Conservation (phyloP, 2,329 filamentous ascomycete species). For the Trichoderma hamatum region DNA sequence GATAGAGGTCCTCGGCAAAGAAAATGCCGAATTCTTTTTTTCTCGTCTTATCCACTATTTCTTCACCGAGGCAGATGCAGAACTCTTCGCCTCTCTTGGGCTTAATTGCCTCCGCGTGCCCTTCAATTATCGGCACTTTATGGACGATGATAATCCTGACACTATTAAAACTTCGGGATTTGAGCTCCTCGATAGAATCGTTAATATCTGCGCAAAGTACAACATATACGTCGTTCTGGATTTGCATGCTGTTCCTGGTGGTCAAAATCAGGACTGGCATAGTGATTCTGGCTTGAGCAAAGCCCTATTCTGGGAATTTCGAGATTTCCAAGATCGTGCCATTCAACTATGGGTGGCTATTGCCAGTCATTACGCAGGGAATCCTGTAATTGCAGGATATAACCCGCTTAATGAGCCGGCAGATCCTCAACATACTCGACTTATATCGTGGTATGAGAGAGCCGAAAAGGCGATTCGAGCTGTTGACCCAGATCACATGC, state of each 20-base stretch:
- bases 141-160: neutral
- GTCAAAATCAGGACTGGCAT: constrained; percentile 8
- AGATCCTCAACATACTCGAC: neutral
- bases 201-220: neutral
- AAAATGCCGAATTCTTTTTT: neutral
- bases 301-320: neutral
- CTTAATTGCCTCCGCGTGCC: constrained; percentile 2
- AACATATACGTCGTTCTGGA: neutral
- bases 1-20: neutral
- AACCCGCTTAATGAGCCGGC: neutral
- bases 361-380: neutral
- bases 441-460: neutral
- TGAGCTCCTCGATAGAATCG: neutral
- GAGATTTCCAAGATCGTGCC: neutral
- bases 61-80: neutral
- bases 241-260: neutral
- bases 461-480: constrained; percentile 1
- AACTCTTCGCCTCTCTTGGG: neutral
- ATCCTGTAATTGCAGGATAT: neutral
- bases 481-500: neutral
- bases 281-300: neutral
- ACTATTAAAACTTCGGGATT: neutral
- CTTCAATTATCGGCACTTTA: constrained; percentile 2
- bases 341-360: neutral
- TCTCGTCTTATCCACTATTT: neutral